Evolutionary conservation across 1,284 basidiomycete species (phyloP).

Genomic region (Hymenochaete sp.): DNA sequence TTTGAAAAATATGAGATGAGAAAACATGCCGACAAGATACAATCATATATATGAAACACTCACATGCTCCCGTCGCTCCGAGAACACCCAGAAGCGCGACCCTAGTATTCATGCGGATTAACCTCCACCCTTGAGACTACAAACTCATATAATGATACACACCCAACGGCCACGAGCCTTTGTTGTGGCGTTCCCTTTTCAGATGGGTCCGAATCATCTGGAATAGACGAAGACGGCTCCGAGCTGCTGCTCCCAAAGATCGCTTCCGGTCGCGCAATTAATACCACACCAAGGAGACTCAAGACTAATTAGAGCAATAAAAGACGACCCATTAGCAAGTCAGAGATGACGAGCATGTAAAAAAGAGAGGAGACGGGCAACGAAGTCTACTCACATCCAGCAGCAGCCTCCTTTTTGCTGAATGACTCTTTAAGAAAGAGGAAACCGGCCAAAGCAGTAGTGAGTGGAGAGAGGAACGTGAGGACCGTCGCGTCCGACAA

Average conservation of each 20-base stretch:
- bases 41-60: slow-evolving; percentile 20
- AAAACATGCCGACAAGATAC: background rate
- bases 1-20: no score
- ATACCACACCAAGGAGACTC: slow-evolving; percentile 52
- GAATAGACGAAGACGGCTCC: slow-evolving; percentile 4
- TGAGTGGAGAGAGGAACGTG: slow-evolving; percentile 65
- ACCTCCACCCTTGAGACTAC: background rate
- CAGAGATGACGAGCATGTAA: background rate
- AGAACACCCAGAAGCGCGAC: slow-evolving; percentile 50
- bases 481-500: slow-evolving; percentile 72
- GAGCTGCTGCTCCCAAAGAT: slow-evolving; percentile 33
- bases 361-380: slow-evolving; percentile 22
- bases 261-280: slow-evolving; percentile 48
- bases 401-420: slow-evolving; percentile 47
- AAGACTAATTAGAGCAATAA: slow-evolving; percentile 33
- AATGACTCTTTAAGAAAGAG: slow-evolving; percentile 62
- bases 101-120: slow-evolving; percentile 25
- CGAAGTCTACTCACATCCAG: slow-evolving; percentile 43
- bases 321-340: no score
- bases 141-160: slow-evolving; percentile 12
- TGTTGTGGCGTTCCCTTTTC: slow-evolving; percentile 33
- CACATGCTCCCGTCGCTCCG: slow-evolving; percentile 54
- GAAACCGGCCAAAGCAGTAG: slow-evolving; percentile 60
- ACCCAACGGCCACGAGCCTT: slow-evolving; percentile 46
- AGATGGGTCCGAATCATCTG: slow-evolving; percentile 16